Percentiles rank a stretch among this genome's conserved stretches.
phyloP scores from a whole-genome alignment of 2,329 filamentous ascomycete species.

The Xylogone sp. region DNA sequence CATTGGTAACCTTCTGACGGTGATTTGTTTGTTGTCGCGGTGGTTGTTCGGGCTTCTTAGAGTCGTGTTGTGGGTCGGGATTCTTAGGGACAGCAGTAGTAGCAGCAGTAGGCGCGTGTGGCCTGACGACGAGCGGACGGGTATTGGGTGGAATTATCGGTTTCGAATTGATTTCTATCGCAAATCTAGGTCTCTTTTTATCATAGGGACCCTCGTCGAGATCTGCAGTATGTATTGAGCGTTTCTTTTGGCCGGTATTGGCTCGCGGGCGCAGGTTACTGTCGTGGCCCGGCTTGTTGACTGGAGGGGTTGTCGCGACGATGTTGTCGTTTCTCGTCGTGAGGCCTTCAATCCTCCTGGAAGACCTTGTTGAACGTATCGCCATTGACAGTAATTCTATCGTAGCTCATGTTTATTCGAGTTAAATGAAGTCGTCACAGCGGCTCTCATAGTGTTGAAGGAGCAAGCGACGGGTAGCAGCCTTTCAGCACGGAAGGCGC shows the following conservation, averaged over 20 bases:
- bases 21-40: constrained; percentile 39
- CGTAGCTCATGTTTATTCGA: constrained; percentile 27
- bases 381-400: constrained; percentile 38
- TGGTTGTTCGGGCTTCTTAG: constrained; percentile 22
- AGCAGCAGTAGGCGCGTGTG: constrained; percentile 15
- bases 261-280: constrained; percentile 25
- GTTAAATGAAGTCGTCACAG: constrained; percentile 13
- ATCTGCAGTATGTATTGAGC: constrained; percentile 41
- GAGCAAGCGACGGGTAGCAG: constrained; percentile 14
- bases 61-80: constrained; percentile 9
- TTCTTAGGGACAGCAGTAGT: constrained; percentile 20
- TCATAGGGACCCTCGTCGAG: constrained; percentile 41
- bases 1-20: constrained; percentile 56
- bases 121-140: constrained; percentile 16
- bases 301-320: constrained; percentile 21
- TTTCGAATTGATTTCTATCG: constrained; percentile 47
- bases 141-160: constrained; percentile 14
- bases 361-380: constrained; percentile 46
- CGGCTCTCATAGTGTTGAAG: constrained; percentile 18
- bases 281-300: constrained; percentile 26
- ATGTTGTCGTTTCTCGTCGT: constrained; percentile 25
- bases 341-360: constrained; percentile 45
- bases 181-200: constrained; percentile 47
- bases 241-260: constrained; percentile 41
- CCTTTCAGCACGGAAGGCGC: constrained; percentile 4